Evolutionary conservation across 495 filamentous ascomycete genomes (phyloP), one percentile per base, ranked within the genome.

Genomic region (Trichoderma orchidacearum): DNA sequence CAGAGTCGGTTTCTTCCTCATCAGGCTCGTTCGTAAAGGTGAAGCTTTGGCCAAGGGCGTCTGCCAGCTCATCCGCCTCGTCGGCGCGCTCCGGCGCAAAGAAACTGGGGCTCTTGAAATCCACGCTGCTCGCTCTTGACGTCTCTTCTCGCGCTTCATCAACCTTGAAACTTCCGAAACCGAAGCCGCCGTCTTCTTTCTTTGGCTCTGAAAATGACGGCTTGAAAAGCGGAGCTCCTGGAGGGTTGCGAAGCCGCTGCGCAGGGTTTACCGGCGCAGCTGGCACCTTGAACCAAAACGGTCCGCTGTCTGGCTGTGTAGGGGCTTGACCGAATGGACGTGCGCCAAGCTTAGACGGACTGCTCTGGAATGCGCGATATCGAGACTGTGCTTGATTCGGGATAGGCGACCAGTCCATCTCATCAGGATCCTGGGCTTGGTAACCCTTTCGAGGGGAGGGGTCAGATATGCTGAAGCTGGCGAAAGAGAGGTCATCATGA

Each of bases 361-460:
- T 66, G 54, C 70, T 64, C 62, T 64, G 75, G 62, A 76, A 75
- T 56, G 78, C 72, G 50, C 74, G 72, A 63, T 77, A 61, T 50
- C 66, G 72, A 18, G 80, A 76, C 23, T 69, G 65, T 11, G 83
- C 17, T 3, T 31, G 31, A 6, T 31, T 36, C 11, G 30, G 23
- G 8, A 34, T 82, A 2, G 89, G 89, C 21, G 84, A 80, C 89
- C 89, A 95, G 58, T 95, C 89, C 89, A 95, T 95, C 53, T 73
- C 70, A 36, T 83, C 72, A 9, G 65, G 68, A 60, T 80, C 75
- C 11, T 64, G 54, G 21, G n/a, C 15, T 18, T 36, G 45, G 28
- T 34, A 28, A 23, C n/a, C 53, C 23, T 56, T 38, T 9, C 35
- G 56, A 51, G 55, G 35, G 12, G 45, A 54, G 6, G 23, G 38